Percentiles rank a stretch among this genome's conserved stretches.
phyloP scores from a whole-genome alignment of 2,329 filamentous ascomycete genomes.

The Beauveria scarabaeidicola region DNA sequence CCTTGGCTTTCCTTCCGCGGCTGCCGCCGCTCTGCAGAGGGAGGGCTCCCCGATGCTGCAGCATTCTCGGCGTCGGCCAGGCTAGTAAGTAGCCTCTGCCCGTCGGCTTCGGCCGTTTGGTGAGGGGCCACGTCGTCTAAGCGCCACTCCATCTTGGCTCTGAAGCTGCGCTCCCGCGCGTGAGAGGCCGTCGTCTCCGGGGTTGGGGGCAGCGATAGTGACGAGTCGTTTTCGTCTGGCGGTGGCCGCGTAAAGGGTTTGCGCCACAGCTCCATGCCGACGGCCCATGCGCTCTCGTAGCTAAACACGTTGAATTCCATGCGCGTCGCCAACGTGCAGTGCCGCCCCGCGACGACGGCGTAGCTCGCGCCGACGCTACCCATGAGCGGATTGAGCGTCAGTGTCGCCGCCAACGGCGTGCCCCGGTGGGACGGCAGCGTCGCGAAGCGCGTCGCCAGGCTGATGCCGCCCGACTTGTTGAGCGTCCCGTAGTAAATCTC shows the following conservation, averaged over 20 bases:
- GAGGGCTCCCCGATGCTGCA: background rate
- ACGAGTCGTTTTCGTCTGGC: slow-evolving; percentile 19
- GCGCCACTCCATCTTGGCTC: slow-evolving; percentile 45
- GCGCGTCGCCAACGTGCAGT: slow-evolving; percentile 77
- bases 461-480: slow-evolving; percentile 90
- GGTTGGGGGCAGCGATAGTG: slow-evolving; percentile 17
- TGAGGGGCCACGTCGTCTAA: slow-evolving; percentile 23
- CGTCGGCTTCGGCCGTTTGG: background rate
- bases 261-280: slow-evolving; percentile 91
- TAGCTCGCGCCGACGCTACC: slow-evolving; percentile 89
- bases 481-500: slow-evolving; percentile 93
- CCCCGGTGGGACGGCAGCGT: slow-evolving; percentile 74
- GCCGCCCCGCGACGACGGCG: slow-evolving; percentile 75
- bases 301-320: slow-evolving; percentile 98
- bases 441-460: slow-evolving; percentile 79
- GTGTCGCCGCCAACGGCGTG: slow-evolving; percentile 85
- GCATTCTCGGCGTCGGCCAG: background rate
- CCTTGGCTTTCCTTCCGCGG: slow-evolving; percentile 3
- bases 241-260: slow-evolving; percentile 38
- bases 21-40: background rate
- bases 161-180: slow-evolving; percentile 36
- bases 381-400: slow-evolving; percentile 91
- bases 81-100: background rate
- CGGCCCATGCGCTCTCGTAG: slow-evolving; percentile 88
- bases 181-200: background rate